phyloP scores from a whole-genome alignment of 352 stramenopile genomes.

The Globisporangium megalacanthum region DNA sequence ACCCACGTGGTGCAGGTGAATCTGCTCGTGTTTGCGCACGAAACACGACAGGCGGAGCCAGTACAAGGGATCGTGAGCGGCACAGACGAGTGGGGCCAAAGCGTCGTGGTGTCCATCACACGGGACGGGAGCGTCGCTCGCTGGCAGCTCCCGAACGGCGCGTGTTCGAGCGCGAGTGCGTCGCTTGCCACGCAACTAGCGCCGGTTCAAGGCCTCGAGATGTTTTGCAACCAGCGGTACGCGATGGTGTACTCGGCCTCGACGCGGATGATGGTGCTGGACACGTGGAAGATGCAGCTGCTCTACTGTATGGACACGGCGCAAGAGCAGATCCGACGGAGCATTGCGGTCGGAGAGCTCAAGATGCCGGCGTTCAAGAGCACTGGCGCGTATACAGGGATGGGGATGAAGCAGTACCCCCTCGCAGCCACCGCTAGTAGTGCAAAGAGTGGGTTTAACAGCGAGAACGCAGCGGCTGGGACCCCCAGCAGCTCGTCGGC shows the following conservation, averaged over 20 bases:
- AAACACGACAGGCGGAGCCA: constrained; percentile 8
- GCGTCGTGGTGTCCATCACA: constrained; percentile 57
- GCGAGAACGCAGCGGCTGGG: background rate
- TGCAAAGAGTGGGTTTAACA: background rate
- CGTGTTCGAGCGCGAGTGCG: constrained; percentile 47
- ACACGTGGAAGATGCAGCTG: constrained; percentile 69
- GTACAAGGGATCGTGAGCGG: constrained; percentile 61
- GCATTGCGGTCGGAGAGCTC: constrained; percentile 55
- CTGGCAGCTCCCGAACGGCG: constrained; percentile 67
- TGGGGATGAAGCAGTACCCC: background rate
- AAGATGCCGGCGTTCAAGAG: constrained; percentile 22
- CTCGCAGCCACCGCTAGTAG: background rate
- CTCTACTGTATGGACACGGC: constrained; percentile 71
- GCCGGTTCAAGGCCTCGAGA: constrained; percentile 61
- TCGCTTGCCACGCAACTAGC: constrained; percentile 50
- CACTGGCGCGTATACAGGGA: background rate
- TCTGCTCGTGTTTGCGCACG: constrained; percentile 41
- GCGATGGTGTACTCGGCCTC: constrained; percentile 67
- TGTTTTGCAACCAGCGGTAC: constrained; percentile 68
- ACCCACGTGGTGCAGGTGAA: constrained; percentile 60
- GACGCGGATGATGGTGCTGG: constrained; percentile 70
- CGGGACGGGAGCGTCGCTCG: constrained; percentile 44
- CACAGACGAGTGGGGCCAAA: constrained; percentile 76
- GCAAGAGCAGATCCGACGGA: constrained; percentile 74
- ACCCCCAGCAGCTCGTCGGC: background rate